Percentiles rank a stretch among this genome's conserved stretches.
These are phyloP conservation scores for Gossypium bickii DNA, from an alignment of 345 rosid species.

Conservation along the genomic window DNA sequence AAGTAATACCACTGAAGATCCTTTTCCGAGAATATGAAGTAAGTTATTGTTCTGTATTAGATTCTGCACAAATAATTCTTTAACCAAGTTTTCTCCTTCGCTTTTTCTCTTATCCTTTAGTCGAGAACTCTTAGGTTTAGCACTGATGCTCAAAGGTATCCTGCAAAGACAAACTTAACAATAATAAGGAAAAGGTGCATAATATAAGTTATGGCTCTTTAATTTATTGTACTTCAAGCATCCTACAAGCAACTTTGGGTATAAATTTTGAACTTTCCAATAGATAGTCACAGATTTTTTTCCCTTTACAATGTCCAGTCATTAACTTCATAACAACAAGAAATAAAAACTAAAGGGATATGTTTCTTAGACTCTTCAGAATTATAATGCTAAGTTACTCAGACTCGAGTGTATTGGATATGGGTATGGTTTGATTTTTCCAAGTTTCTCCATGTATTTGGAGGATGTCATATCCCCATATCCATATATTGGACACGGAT, in stretches of 20 bases:
- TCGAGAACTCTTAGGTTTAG: conserved; percentile 90
- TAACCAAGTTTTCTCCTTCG: conserved; percentile 81
- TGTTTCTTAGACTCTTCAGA: no score
- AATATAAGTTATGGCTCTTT: background rate
- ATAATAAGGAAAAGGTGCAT: conserved; percentile 10
- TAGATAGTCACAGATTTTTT: background rate
- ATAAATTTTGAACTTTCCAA: background rate
- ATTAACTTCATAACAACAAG: background rate
- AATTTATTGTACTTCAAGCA: background rate
- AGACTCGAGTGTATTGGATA: no score
- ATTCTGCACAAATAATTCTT: conserved; percentile 71
- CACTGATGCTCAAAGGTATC: conserved; percentile 40
- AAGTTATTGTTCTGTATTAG: conserved; percentile 57
- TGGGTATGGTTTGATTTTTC: no score
- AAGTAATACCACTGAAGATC: conserved; percentile 68
- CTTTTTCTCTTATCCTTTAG: conserved; percentile 82
- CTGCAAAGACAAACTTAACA: conserved; percentile 40
- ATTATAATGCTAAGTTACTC: no score
- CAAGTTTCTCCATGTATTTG: no score
- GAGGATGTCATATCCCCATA: no score
- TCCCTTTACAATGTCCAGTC: background rate
- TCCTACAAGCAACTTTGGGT: conserved; percentile 3
- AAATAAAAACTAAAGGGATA: background rate
- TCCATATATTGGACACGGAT: no score
- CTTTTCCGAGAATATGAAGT: conserved; percentile 73